Evolutionary conservation across 192 early-diverging fungal genomes (phyloP), one percentile per base, ranked within the genome.

Genomic region (Backusella luteola): DNA sequence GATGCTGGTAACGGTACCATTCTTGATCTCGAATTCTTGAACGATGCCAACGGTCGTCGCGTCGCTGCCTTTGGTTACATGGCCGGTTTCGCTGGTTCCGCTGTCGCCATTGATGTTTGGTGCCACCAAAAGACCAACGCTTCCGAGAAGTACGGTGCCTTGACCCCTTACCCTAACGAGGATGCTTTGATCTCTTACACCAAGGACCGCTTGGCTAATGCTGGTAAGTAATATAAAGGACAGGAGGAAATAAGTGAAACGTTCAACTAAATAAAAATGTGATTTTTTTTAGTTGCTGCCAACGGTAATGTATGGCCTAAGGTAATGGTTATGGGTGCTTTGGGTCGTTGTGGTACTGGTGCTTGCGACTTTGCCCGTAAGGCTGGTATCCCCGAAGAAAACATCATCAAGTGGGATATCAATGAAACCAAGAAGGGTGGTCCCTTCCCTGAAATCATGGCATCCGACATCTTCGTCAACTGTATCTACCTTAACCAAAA

Each of bases 311-410:
- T 87, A 70, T 72, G 84, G 46, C 96, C 96, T 39, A 83, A 85
- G 70, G 88, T 99, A 34, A 96, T 99, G 94, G 94, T 99, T n/a
- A 97, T 98, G 94, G 97, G 97, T 49, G 97, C 97, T 38, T 81
- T 96, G 36, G 97, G 97, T 53, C 94, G 97, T 35, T 99, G 97
- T 82, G 97, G 97, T 69, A 87, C 86, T 66, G 97, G 97, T 42
- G 96, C 97, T 15, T 80, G 84, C 71, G 94, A 96, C 77, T 92
- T 96, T 82, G 93, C 93, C 32, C 87, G 85, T 70, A 90, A 92
- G 79, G 91, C 89, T 14, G 94, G 94, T 34, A 93, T 99, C 77
- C 93, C 93, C 59, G 93, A 93, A 70, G 87, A 91, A 38, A 89
- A 94, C 86, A 96, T 98, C 72, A 83, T 97, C 85, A 87, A 92